Evolutionary conservation across 371 early-diverging fungal genomes (phyloP).

Genomic region (Gilbertella persicaria): DNA sequence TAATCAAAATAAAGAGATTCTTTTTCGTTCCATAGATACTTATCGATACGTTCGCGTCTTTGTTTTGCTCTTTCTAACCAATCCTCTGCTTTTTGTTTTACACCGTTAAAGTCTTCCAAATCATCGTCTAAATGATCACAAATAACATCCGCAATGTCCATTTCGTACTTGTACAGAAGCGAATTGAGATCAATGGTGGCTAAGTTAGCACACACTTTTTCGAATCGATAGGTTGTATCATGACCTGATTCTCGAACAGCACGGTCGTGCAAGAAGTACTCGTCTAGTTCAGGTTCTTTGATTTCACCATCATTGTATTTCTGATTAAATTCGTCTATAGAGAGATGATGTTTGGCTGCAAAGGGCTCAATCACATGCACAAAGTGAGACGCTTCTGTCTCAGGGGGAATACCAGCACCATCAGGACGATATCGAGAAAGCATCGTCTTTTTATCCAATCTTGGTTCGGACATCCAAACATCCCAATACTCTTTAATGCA

Average conservation of each 20-base stretch:
- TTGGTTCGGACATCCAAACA: slow-evolving; percentile 82
- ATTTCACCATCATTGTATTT: slow-evolving; percentile 63
- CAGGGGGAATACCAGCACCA: slow-evolving; percentile 91
- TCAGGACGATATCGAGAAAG: slow-evolving; percentile 80
- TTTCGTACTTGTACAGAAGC: slow-evolving; percentile 88
- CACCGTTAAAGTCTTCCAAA: slow-evolving; percentile 36
- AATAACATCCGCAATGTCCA: slow-evolving; percentile 76
- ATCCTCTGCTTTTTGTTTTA: slow-evolving; percentile 30
- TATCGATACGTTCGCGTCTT: slow-evolving; percentile 53
- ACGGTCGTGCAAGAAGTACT: slow-evolving; percentile 91
- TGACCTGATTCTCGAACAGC: slow-evolving; percentile 94
- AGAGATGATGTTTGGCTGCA: slow-evolving; percentile 66
- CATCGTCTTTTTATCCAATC: slow-evolving; percentile 71
- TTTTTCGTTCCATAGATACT: slow-evolving; percentile 60
- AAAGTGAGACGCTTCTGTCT: slow-evolving; percentile 92
- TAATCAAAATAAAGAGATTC: slow-evolving; percentile 56
- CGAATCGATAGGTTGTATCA: slow-evolving; percentile 91
- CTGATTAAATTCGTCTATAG: slow-evolving; percentile 64
- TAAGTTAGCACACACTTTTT: slow-evolving; percentile 81
- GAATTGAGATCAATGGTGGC: slow-evolving; percentile 88
- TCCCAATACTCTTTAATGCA: slow-evolving; percentile 85
- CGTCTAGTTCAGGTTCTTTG: slow-evolving; percentile 78
- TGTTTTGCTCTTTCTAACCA: slow-evolving; percentile 47
- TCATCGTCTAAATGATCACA: slow-evolving; percentile 55
- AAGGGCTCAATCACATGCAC: slow-evolving; percentile 80